Base-by-base conservation (phyloP, 345 rosid genomes). In the Euphorbia lathyris region DNA sequence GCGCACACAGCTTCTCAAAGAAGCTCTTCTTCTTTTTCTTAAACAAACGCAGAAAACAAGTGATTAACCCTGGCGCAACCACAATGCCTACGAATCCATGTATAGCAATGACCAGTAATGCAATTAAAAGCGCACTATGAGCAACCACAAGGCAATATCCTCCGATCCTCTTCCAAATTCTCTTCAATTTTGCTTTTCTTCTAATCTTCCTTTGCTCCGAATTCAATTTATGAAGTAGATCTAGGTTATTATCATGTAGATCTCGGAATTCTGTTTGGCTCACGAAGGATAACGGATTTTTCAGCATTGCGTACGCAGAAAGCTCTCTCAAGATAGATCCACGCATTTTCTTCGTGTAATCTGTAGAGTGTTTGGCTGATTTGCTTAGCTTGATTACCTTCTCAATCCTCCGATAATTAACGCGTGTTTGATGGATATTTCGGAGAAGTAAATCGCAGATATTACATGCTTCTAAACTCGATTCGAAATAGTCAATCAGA, bases 371-470 rank as follows among this genome's bases (percentile, higher is more conserved):
- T 22, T 78, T 47, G 17, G 75, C 68, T 62, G 63, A 69, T 59
- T 73, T 76, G 67, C 85, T 79, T 64, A 81, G 55, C 72, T 75
- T 80, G 74, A 83, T 81, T 3, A 80, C 90, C 74, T 82, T 86
- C 59, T 62, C 84, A 65, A 95, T 78, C 73, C 69, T 85, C 52
- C 47, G 69, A 69, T 87, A 82, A 71, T 87, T 80, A 27, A 73
- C 66, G 0, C 88, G 88, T 11, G 85, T 79, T 77, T 79, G 84
- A 58, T 86, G 85, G 68, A 87, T 78, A 74, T 80, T 71, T n/a
- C 67, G 77, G 30, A 95, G 93, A 67, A 91, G 86, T 52, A 78
- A 74, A 75, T 88, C 89, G 4, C 96, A 86, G 20, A 89, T 29
- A 29, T 76, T 74, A 72, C 92, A 86, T 0, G 85, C 90, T 14